Evolutionary conservation across 768 basidiomycete species (phyloP).

Genomic region (Exsudoporus frostii): DNA sequence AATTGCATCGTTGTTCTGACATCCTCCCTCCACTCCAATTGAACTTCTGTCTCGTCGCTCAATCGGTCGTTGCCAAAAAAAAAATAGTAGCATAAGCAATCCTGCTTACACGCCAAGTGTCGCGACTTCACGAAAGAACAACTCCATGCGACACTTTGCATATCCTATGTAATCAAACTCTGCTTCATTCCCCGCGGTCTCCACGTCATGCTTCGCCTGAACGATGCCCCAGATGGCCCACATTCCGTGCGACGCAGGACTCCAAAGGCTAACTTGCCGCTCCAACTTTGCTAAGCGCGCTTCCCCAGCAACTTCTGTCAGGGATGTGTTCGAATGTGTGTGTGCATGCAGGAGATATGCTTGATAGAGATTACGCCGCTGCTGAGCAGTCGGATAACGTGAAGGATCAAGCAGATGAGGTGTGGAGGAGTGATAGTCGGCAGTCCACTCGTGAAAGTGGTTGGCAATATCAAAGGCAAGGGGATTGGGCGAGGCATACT

Average conservation of each 20-base stretch:
- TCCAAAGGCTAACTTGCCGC: constrained; percentile 81
- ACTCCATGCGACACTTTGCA: constrained; percentile 62
- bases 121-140: constrained; percentile 56
- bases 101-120: constrained; percentile 37
- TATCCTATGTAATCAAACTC: constrained; percentile 94
- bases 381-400: constrained; percentile 66
- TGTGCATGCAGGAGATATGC: constrained; percentile 69
- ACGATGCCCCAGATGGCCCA: constrained; percentile 97
- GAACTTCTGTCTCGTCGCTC: constrained; percentile 30
- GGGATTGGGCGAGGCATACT: constrained; percentile 92
- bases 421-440: constrained; percentile 72
- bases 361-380: constrained; percentile 81
- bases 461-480: constrained; percentile 95
- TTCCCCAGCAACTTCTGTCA: constrained; percentile 32
- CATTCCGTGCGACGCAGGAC: constrained; percentile 84
- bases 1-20: constrained; percentile 17
- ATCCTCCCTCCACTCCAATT: constrained; percentile 48
- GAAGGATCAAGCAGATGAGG: constrained; percentile 64
- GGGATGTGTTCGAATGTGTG: constrained; percentile 21
- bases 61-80: background rate
- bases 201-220: constrained; percentile 76
- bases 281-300: constrained; percentile 60
- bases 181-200: constrained; percentile 46
- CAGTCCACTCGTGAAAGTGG: constrained; percentile 97
- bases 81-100: background rate